Conservation (phyloP, 73 alveolate species). For the Stentor roeselii region DNA sequence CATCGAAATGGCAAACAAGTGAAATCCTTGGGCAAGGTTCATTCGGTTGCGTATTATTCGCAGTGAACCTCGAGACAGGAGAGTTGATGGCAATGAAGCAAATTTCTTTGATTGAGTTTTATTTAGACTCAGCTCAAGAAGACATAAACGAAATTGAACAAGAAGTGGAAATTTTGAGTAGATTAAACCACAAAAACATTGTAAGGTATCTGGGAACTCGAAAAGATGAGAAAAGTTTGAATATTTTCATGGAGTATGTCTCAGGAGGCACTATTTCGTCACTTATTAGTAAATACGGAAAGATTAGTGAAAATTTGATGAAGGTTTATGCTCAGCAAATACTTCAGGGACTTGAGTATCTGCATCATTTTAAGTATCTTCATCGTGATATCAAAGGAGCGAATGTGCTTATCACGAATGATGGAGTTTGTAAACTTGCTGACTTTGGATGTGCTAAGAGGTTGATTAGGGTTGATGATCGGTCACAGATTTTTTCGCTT, state of each 20-base stretch:
- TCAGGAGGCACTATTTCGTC: slow-evolving; percentile 73
- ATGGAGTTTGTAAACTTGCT: slow-evolving; percentile 66
- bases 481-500: slow-evolving; percentile 62
- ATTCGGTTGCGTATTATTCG: slow-evolving; percentile 70
- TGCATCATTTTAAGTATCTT: slow-evolving; percentile 76
- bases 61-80: slow-evolving; percentile 49
- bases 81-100: slow-evolving; percentile 54
- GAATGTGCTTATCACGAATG: slow-evolving; percentile 70
- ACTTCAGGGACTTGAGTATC: slow-evolving; percentile 79
- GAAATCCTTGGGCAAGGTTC: slow-evolving; percentile 60
- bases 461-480: slow-evolving; percentile 26
- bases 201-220: slow-evolving; percentile 72
- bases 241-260: slow-evolving; percentile 73
- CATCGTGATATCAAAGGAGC: slow-evolving; percentile 97
- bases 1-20: slow-evolving; percentile 14
- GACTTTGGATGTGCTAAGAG: slow-evolving; percentile 73
- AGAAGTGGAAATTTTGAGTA: slow-evolving; percentile 64
- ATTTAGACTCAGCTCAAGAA: slow-evolving; percentile 23
- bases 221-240: slow-evolving; percentile 53
- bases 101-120: slow-evolving; percentile 34
- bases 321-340: slow-evolving; percentile 63
- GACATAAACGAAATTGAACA: slow-evolving; percentile 54
- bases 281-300: slow-evolving; percentile 58
- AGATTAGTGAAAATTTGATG: slow-evolving; percentile 59
- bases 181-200: slow-evolving; percentile 67